phyloP scores from a whole-genome alignment of 768 basidiomycete species.

The Mycena pura region DNA sequence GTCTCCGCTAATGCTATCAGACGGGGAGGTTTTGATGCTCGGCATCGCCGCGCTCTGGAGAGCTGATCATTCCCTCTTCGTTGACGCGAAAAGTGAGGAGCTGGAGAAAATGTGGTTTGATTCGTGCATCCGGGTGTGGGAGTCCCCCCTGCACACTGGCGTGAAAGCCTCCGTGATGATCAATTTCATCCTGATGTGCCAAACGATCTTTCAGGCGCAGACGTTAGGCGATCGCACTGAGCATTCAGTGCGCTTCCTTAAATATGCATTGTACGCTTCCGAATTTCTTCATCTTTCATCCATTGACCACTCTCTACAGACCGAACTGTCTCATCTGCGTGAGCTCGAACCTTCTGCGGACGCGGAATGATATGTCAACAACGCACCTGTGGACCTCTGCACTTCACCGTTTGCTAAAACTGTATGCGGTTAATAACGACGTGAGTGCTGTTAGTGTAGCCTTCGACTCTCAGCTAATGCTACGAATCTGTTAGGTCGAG shows the following conservation, averaged over 20 bases:
- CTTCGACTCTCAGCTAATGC: not conserved
- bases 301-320: conserved; percentile 35
- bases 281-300: not conserved
- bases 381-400: conserved; percentile 77
- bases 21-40: conserved; percentile 74
- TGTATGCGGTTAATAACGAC: conserved; percentile 56
- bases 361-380: conserved; percentile 63
- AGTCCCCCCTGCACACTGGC: conserved; percentile 64
- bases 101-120: conserved; percentile 56
- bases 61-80: conserved; percentile 58
- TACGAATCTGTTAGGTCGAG: conserved; percentile 38
- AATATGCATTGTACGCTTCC: conserved; percentile 51
- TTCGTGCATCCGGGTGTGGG: conserved; percentile 61
- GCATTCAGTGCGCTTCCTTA: conserved; percentile 52
- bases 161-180: conserved; percentile 68
- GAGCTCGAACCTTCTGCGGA: conserved; percentile 61
- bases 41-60: conserved; percentile 77
- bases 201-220: conserved; percentile 51
- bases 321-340: conserved; percentile 55
- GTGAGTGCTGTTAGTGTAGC: conserved; percentile 39
- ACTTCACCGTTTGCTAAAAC: conserved; percentile 63
- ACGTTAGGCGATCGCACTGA: conserved; percentile 42
- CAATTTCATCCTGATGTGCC: conserved; percentile 53
- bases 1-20: conserved; percentile 61
- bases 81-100: conserved; percentile 48